Base-by-base conservation (phyloP, 768 basidiomycete species). In the Crassisporium funariophilum region DNA sequence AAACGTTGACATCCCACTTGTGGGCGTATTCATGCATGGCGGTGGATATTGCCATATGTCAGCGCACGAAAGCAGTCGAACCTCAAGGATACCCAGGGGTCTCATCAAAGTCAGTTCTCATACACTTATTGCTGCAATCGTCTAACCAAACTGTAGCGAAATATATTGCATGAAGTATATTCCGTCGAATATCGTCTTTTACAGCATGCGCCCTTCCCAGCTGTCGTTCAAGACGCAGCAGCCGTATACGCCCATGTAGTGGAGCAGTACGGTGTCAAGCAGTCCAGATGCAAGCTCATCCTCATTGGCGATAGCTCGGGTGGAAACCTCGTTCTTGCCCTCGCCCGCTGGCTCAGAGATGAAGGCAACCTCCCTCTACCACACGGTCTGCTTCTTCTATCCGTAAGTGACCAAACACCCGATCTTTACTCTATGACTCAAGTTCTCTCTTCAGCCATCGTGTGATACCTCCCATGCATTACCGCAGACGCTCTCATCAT, bases 21-120 rank as follows among this genome's bases (percentile, higher is more conserved):
- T 79, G 25, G 77, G 77, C 2, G 66, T 79, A 12, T 80, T 75
- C 61, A 66, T 79, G 59, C 79, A 81, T 41, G 78, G 79, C 16
- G 78, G 79, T 15, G 79, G 77, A 11, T 81, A 78, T 47, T 78
- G 75, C 52, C 79, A 81, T 50, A 78, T 79, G 76, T 79, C 78
- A 17, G 79, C 76, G 0, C 77, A 79, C 44, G 79, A 81, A 56
- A 62, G 58, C 6, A 64, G 74, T 25, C 54, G 70, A 16, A 76
- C 78, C 4, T 79, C 76, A 2, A 65, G 72, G 41, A 74, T 81
- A 38, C 78, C 78, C 9, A 62, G 75, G 20, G 65, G 73, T 15
- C 52, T 79, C 5, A 68, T 77, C 34, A 66, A 73, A 61, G 78
- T 73, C 40, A 2, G 54, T 44, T n/a, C 15, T 34, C 16, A 22